Evolutionary conservation across 768 basidiomycete species (phyloP).

Genomic region (Rhizopogon vinicolor): DNA sequence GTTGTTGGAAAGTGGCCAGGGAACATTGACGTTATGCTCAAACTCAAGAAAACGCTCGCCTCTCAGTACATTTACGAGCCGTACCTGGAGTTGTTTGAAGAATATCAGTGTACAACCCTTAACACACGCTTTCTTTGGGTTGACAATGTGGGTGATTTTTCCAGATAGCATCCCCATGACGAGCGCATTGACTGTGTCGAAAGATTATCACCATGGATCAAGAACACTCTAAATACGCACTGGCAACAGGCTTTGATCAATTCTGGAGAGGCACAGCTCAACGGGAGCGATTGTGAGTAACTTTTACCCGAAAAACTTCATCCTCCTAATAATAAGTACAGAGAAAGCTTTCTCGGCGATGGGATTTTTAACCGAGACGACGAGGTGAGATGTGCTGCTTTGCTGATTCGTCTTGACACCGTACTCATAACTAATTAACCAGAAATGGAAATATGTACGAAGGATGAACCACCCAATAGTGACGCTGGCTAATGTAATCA

Average conservation of each 20-base stretch:
- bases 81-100: constrained; percentile 61
- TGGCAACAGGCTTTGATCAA: constrained; percentile 59
- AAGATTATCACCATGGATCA: constrained; percentile 76
- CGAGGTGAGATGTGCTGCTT: constrained; percentile 35
- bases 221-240: constrained; percentile 59
- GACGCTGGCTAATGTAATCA: constrained; percentile 6
- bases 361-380: constrained; percentile 80
- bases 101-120: constrained; percentile 66
- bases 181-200: neutral
- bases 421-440: constrained; percentile 8
- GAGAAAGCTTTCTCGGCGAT: constrained; percentile 56
- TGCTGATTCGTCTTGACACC: neutral
- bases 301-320: neutral
- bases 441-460: constrained; percentile 65
- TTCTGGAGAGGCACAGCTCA: constrained; percentile 66
- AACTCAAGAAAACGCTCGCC: constrained; percentile 49
- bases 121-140: constrained; percentile 67
- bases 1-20: constrained; percentile 73
- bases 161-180: neutral
- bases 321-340: constrained; percentile 14
- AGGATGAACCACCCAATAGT: neutral
- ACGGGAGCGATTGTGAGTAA: constrained; percentile 60
- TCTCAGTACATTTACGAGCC: constrained; percentile 59
- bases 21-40: constrained; percentile 66
- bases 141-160: constrained; percentile 48